Evolutionary conservation across 2,329 filamentous ascomycete species (phyloP).

Genomic region (Cercospora sesami): DNA sequence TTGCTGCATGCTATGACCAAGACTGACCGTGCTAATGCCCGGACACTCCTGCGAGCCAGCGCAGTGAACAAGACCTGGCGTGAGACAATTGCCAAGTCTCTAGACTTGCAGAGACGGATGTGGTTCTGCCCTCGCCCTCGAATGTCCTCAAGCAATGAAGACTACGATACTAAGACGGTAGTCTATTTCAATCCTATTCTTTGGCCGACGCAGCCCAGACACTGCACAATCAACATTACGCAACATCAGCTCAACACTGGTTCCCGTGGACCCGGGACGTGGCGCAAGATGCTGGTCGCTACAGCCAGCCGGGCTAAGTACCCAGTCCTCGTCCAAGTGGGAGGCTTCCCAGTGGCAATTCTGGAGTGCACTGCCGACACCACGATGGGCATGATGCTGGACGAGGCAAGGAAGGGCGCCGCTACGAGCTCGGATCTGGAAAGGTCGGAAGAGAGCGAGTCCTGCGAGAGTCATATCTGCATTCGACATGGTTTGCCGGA

Average conservation of each 20-base stretch:
- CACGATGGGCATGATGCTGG: neutral
- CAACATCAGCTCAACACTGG: neutral
- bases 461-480: neutral
- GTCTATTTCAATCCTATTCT: slow-evolving; percentile 7
- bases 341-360: neutral
- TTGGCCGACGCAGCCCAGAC: neutral
- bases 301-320: neutral
- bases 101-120: neutral
- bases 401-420: neutral
- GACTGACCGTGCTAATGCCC: neutral
- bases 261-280: neutral
- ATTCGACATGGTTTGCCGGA: neutral
- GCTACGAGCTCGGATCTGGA: neutral
- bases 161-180: neutral
- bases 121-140: neutral
- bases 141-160: neutral
- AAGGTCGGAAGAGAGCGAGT: too few relatives aligned
- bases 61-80: slow-evolving; percentile 3
- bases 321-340: neutral
- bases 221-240: neutral
- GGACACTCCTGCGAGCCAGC: neutral
- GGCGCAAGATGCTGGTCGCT: slow-evolving; percentile 5
- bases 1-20: neutral
- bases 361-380: neutral
- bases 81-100: neutral